phyloP scores from a whole-genome alignment of 2,329 filamentous ascomycete species.

The Dactylellina cionopaga region DNA sequence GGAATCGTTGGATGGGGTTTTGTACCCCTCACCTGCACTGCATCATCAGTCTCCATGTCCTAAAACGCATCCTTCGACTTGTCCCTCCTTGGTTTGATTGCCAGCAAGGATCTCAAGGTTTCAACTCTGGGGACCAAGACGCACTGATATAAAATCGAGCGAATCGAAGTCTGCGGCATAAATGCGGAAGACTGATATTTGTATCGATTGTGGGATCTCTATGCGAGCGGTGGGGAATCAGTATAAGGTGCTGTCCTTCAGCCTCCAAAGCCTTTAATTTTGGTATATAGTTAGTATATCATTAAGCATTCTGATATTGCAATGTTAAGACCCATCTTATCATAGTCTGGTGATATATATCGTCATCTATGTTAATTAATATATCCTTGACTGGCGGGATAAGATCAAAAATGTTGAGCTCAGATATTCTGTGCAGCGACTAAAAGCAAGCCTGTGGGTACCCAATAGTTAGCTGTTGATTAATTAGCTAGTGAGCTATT shows the following conservation, averaged over 20 bases:
- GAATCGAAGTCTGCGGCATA: not conserved
- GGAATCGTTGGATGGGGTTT: too few species aligned
- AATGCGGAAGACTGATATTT: not conserved
- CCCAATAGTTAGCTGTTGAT: too few species aligned
- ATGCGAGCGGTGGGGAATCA: constrained; percentile 46
- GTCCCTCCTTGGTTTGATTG: constrained; percentile 10
- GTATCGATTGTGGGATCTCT: constrained; percentile 35
- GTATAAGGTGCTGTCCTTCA: too few species aligned
- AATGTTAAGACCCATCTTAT: constrained; percentile 28
- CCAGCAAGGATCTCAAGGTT: constrained; percentile 4
- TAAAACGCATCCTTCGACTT: constrained; percentile 10
- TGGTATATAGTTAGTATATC: too few species aligned
- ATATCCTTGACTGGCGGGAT: not conserved
- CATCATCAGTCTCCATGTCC: not conserved
- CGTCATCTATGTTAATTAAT: constrained; percentile 4
- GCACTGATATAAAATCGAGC: constrained; percentile 3
- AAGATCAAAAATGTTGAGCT: too few species aligned
- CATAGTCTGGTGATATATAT: constrained; percentile 39
- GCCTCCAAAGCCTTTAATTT: too few species aligned
- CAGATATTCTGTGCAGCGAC: too few species aligned
- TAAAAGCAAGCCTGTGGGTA: too few species aligned
- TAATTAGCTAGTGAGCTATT: too few species aligned
- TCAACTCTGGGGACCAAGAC: not conserved
- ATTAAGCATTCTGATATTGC: not conserved
- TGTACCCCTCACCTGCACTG: not conserved